Conservation (phyloP, 768 basidiomycete species). For the Boletellus ananiceps region DNA sequence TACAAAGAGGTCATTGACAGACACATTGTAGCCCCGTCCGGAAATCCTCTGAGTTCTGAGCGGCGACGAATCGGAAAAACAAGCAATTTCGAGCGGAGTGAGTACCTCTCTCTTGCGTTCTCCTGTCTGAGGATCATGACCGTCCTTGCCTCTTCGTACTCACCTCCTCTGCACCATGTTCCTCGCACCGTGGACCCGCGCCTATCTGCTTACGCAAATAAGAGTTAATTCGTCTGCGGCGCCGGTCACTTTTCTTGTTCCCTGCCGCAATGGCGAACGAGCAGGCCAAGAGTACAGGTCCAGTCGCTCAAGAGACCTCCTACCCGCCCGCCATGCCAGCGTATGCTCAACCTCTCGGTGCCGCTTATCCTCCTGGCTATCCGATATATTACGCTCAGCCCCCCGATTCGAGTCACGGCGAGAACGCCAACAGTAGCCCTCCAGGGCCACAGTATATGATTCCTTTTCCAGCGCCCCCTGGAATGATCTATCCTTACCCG, state of each 20-base stretch:
- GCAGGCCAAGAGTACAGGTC: slow-evolving; percentile 32
- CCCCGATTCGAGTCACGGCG: slow-evolving; percentile 28
- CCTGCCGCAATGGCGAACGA: slow-evolving; percentile 29
- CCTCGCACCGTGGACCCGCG: slow-evolving; percentile 18
- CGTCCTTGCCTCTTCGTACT: slow-evolving; percentile 2
- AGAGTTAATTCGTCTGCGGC: slow-evolving; percentile 18
- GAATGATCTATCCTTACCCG: slow-evolving; percentile 42
- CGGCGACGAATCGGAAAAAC: slow-evolving; percentile 36
- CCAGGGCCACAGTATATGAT: slow-evolving; percentile 34
- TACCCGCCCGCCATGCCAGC: slow-evolving; percentile 27
- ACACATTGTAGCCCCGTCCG: slow-evolving; percentile 11
- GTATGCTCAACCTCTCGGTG: slow-evolving; percentile 25
- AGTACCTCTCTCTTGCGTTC: slow-evolving; percentile 15
- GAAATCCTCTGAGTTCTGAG: slow-evolving; percentile 28
- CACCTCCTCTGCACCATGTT: slow-evolving; percentile 19
- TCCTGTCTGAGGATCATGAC: slow-evolving; percentile 5
- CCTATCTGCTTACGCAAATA: slow-evolving; percentile 31
- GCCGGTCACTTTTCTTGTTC: slow-evolving; percentile 27
- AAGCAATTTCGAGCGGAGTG: slow-evolving; percentile 37
- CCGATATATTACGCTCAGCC: slow-evolving; percentile 32
- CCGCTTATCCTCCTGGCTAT: slow-evolving; percentile 30
- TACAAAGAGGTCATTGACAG: slow-evolving; percentile 6
- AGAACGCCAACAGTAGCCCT: slow-evolving; percentile 30
- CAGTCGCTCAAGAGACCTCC: slow-evolving; percentile 33
- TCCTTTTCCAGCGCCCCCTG: slow-evolving; percentile 36